Percentiles rank a stretch among this genome's conserved stretches.
Conservation (phyloP, 495 filamentous ascomycete species). For the Pseudoneurospora amorphoporcata region DNA sequence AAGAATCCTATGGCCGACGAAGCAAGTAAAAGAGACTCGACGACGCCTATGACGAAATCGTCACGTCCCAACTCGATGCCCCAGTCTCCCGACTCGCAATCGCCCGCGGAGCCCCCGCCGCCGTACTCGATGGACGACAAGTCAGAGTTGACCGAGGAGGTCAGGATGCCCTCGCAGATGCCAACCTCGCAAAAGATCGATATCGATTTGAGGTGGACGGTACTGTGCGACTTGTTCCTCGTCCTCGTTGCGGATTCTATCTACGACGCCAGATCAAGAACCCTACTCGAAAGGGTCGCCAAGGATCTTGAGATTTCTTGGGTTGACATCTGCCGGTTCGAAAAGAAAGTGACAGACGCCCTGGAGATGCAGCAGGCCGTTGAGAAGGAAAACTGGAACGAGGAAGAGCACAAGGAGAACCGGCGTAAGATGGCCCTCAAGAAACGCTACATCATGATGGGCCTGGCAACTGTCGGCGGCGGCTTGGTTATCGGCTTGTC, state of each 20-base stretch:
- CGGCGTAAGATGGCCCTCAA: conserved; percentile 72
- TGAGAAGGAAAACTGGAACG: conserved; percentile 94
- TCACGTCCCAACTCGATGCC: conserved; percentile 15
- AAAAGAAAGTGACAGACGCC: conserved; percentile 94
- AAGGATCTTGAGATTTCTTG: conserved; percentile 69
- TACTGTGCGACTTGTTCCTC: conserved; percentile 93
- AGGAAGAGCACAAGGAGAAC: conserved; percentile 86
- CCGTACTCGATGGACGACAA: conserved; percentile 60
- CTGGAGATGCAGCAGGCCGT: conserved; percentile 93
- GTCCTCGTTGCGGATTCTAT: conserved; percentile 88
- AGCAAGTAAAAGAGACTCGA: conserved; percentile 1
- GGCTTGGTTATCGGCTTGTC: conserved; percentile 93
- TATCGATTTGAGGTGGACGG: conserved; percentile 94
- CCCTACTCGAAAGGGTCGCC: conserved; percentile 75
- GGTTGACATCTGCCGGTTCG: conserved; percentile 92
- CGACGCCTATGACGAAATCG: conserved; percentile 6
- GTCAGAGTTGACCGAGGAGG: conserved; percentile 57
- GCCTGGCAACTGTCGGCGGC: conserved; percentile 90
- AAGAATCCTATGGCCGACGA: conserved; percentile 76
- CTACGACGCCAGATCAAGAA: conserved; percentile 84
- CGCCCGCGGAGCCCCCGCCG: conserved; percentile 47
- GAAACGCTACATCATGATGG: conserved; percentile 86
- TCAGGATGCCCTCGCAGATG: conserved; percentile 72
- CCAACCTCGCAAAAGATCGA: conserved; percentile 74
- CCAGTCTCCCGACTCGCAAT: conserved; percentile 22